Evolutionary conservation across 139 green algal species (phyloP), one percentile per base, ranked within the genome.

Genomic region (Chlamydomonas schloesseri): DNA sequence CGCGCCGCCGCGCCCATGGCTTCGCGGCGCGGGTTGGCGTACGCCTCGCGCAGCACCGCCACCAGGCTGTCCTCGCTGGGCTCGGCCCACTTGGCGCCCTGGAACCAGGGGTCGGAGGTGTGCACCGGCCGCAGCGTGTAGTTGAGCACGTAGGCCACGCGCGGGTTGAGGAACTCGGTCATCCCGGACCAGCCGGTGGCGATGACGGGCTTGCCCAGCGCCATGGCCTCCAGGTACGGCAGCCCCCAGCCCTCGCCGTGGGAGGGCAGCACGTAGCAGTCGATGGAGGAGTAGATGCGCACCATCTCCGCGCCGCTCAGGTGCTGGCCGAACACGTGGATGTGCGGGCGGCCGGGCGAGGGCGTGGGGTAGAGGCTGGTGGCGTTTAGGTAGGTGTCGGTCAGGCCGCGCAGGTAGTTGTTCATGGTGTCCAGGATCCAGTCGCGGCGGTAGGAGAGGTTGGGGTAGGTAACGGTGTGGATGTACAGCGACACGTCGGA

Each of bases 141-240:
- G 67, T 76, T 55, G n/a, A 76, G 34, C 34, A 82, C 55, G 80
- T 85, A 88, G 15, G 34, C 80, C 55, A 81, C 57, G 14, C 50
- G 50, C 21, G 73, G 36, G 26, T 78, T 17, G 67, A 91, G 14
- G 34, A 90, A 91, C 18, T 77, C 90, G 26, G 92, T 94, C n/a
- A 91, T 83, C 46, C 93, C 93, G 29, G 80, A 89, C 93, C 93
- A 95, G 65, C 93, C 93, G 31, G 93, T 95, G 57, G 90, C 85
- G 73, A 95, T 93, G 53, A 95, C 87, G 24, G 93, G 92, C 80
- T 93, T 71, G 4, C 70, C 89, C 83, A 92, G 92, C 46, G 88
- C 84, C 93, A 95, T 95, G 53, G 86, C 86, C 62, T 97, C 92
- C 47, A 94, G 88, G 60, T 94, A 87, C 0, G 95, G 95, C n/a